Base-by-base conservation (phyloP, 176 grass and related monocot species). In the Hordeum vulgare region DNA sequence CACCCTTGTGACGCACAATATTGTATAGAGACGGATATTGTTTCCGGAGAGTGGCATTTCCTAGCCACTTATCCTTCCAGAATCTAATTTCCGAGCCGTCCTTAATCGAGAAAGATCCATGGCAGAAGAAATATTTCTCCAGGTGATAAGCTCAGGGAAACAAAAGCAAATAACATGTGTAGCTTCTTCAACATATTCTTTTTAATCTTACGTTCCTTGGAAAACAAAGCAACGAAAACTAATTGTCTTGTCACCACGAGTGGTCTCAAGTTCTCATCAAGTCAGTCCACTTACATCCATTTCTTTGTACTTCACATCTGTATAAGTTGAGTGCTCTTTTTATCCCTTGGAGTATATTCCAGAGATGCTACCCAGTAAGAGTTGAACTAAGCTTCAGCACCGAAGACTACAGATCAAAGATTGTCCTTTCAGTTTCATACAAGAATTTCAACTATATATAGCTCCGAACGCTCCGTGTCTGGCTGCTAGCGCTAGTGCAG, bases 161-260 rank as follows among this genome's bases (percentile, higher is more conserved):
- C 45, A 49, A 49, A 73, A 27, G 14, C 41, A 47, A 72, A 45
- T 13, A 44, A 71, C 68, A 71, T 27, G 23, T 17, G 33, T 11
- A 37, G 33, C 10, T 14, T 29, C 8, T n/a, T 17, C 61, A 29
- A 31, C 61, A 29, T 27, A 11, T 47, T 13, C 13, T 26, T 57
- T 7, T 7, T 58, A 0, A n/a, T n/a, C 20, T 9, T 41, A 71
- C 41, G 2, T 71, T 71, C 67, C 21, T 42, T 23, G 2, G 7
- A 12, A 69, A 69, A 69, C 2, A 69, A 76, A 75, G 39, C 51
- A 14, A 61, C 13, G 62, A 71, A 81, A 81, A 72, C 63, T 82
- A 71, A 37, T 44, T 71, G 41, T 3, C 39, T 76, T 6, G 42
- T 33, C 77, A 74, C 69, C 11, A 76, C 39, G 51, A 71, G 24